Base-by-base conservation (phyloP, 768 basidiomycete genomes). In the Candolleomyces eurysporus region DNA sequence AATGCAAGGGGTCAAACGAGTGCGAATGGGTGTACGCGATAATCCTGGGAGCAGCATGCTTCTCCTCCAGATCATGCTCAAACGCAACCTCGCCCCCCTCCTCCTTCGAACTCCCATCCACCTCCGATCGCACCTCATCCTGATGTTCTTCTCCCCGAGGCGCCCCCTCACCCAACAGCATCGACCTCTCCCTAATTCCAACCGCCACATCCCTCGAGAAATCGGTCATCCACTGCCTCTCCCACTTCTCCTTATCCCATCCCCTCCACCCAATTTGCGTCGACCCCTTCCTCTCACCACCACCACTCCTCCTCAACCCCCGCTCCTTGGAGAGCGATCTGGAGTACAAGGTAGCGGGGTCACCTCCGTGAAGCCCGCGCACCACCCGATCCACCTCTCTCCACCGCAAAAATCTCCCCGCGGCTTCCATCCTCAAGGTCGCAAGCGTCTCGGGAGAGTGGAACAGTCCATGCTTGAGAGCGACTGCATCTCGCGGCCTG, bases 321-420 rank as follows among this genome's bases (percentile, higher is more conserved):
- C 74, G 78, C 11, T 79, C 79, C 72, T 87, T 86, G 67, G 81
- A 79, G 87, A 87, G 88, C 3, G 65, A 68, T 40, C 64, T 58
- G 8, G 39, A 10, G 36, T 17, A 43, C 43, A 48, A 57, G 19
- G 48, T 32, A 5, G 36, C 11, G 11, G 36, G 11, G 39, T 46
- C n/a, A 52, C 42, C 26, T 17, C 57, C 57, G 69, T 68, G 61
- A 21, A 59, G 32, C n/a, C 63, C 62, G 14, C 59, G 57, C 10
- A 42, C 78, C 6, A 84, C 82, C 11, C 80, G 77, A 63, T 89
- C 85, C 30, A 90, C 82, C 68, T 90, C 89, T 36, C 87, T 77
- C 89, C 89, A 91, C 32, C 83, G 81, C 59, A 90, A 70, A 71
- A 90, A 91, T 19, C 89, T 81, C 60, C 89, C 87, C 0, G 84